These are phyloP conservation scores for Eragrostis tef DNA, from an alignment of 202 grass and related monocot species.

Conservation along the genomic window DNA sequence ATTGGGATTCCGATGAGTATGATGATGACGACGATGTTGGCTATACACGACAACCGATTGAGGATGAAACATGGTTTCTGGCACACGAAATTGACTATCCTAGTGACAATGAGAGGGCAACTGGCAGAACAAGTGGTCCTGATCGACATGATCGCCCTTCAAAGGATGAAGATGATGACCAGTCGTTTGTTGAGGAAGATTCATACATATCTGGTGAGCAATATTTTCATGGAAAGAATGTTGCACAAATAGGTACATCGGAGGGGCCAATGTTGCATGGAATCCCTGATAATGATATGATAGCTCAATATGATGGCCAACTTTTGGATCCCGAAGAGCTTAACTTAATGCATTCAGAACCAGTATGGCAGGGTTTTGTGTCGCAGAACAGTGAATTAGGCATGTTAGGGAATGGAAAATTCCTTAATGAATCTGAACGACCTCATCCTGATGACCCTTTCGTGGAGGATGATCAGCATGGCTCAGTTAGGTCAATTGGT, in stretches of 20 bases:
- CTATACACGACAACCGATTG: conserved; percentile 94
- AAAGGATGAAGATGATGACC: conserved; percentile 87
- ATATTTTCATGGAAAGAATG: conserved; percentile 69
- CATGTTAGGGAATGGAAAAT: conserved; percentile 81
- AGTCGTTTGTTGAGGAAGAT: conserved; percentile 91
- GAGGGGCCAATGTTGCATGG: conserved; percentile 58
- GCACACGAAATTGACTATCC: conserved; percentile 99
- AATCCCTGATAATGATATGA: conserved; percentile 77
- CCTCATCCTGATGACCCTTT: conserved; percentile 72
- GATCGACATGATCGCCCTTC: conserved; percentile 62
- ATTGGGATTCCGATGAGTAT: conserved; percentile 99
- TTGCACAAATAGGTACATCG: conserved; percentile 55
- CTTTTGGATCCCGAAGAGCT: conserved; percentile 92
- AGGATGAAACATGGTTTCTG: conserved; percentile 98
- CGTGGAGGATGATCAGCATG: conserved; percentile 95
- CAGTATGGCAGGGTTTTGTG: conserved; percentile 96
- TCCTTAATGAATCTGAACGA: conserved; percentile 55
- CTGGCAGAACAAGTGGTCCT: conserved; percentile 56
- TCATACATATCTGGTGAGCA: conserved; percentile 90
- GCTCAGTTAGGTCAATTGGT: conserved; percentile 94
- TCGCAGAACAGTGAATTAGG: conserved; percentile 80
- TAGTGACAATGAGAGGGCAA: conserved; percentile 90
- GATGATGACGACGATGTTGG: conserved; percentile 96
- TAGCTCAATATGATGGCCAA: conserved; percentile 87
- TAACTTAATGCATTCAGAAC: conserved; percentile 95